Percentiles rank a stretch among this genome's conserved stretches.
Conservation (phyloP, 2,329 filamentous ascomycete genomes). For the Pestalotiopsis sp. region DNA sequence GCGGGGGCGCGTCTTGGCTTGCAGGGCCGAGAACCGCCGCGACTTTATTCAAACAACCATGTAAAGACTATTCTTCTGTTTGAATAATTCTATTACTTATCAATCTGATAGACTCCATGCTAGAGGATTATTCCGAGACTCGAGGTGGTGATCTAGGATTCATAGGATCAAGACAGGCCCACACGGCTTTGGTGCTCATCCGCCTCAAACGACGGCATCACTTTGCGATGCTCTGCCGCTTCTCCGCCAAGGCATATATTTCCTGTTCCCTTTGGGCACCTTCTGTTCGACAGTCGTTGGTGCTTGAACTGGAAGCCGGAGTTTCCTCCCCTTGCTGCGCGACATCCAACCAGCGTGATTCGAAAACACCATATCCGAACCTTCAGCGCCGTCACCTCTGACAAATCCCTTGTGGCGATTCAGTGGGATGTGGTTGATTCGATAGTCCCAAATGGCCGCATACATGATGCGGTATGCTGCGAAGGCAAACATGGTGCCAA, state of each 20-base stretch:
- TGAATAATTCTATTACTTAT: neutral
- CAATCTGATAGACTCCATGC: neutral
- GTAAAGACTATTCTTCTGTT: neutral
- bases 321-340: neutral
- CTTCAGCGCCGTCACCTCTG: conserved; percentile 23
- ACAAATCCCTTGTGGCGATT: conserved; percentile 37
- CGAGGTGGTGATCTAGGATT: neutral
- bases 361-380: conserved; percentile 27
- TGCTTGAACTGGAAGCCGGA: neutral
- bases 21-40: neutral
- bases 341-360: conserved; percentile 26
- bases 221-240: neutral
- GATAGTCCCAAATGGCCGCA: conserved; percentile 70
- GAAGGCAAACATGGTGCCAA: conserved; percentile 66
- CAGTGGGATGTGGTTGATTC: conserved; percentile 69
- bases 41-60: neutral
- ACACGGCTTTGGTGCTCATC: neutral
- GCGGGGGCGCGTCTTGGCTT: neutral
- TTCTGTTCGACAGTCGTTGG: too few relatives aligned
- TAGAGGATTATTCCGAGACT: neutral
- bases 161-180: neutral
- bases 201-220: neutral
- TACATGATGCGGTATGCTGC: conserved; percentile 68
- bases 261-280: too few relatives aligned
- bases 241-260: too few relatives aligned